Evolutionary conservation across 768 basidiomycete genomes (phyloP).

Genomic region (Tephrocybe sp.): DNA sequence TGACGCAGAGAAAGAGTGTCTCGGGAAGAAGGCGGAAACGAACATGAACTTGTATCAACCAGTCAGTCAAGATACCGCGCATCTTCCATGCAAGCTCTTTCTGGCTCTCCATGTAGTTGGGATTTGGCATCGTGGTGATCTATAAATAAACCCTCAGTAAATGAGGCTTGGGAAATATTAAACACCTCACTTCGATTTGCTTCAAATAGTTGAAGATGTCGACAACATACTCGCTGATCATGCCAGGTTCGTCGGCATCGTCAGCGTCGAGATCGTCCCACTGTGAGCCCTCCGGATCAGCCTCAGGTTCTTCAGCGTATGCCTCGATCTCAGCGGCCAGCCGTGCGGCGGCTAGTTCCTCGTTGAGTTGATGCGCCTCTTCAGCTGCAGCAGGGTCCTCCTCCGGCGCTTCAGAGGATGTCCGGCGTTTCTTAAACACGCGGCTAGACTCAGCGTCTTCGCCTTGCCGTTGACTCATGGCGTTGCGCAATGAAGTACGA

Average conservation of each 20-base stretch:
- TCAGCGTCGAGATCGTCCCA: conserved; percentile 96
- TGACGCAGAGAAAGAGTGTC: conserved; percentile 92
- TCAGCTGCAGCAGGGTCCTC: conserved; percentile 32
- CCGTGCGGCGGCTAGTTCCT: conserved; percentile 43
- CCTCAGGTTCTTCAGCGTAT: conserved; percentile 55
- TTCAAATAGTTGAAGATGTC: conserved; percentile 96
- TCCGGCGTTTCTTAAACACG: conserved; percentile 71
- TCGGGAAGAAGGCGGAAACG: conserved; percentile 92
- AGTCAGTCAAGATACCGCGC: conserved; percentile 93
- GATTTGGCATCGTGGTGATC: conserved; percentile 85
- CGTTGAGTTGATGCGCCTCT: conserved; percentile 37
- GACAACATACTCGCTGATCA: conserved; percentile 95
- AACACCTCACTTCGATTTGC: conserved; percentile 69
- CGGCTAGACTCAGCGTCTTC: conserved; percentile 61
- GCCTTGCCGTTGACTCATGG: conserved; percentile 24
- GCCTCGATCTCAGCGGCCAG: conserved; percentile 52
- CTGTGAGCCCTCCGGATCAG: conserved; percentile 58
- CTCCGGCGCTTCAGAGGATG: conserved; percentile 65
- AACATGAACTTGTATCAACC: conserved; percentile 93
- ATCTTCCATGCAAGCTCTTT: conserved; percentile 96
- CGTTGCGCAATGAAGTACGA: conserved; percentile 24
- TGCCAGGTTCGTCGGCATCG: conserved; percentile 90
- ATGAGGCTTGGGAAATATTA: not conserved
- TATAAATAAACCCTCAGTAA: conserved; percentile 21
- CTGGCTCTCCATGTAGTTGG: conserved; percentile 94